Evolutionary conservation across 2,329 filamentous ascomycete genomes (phyloP).

Genomic region (Onygena corvina): DNA sequence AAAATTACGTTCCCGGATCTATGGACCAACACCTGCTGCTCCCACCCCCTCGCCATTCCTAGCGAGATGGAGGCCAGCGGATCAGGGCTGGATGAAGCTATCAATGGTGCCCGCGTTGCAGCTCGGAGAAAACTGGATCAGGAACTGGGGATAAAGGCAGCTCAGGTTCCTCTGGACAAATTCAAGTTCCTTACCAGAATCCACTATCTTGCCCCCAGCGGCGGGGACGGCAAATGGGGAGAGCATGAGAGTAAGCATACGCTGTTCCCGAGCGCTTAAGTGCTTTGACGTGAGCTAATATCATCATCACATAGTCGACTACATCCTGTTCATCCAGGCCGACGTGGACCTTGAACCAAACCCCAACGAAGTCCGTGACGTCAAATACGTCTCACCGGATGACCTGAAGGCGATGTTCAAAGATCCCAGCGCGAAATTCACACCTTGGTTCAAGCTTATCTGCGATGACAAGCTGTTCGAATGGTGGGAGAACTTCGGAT

Average conservation of each 20-base stretch:
- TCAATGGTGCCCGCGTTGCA: constrained; percentile 79
- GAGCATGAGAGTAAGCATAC: constrained; percentile 87
- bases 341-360: constrained; percentile 77
- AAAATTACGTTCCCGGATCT: constrained; percentile 99
- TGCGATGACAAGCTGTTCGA: constrained; percentile 95
- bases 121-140: constrained; percentile 89
- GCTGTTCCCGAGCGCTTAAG: background rate
- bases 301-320: constrained; percentile 58
- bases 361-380: constrained; percentile 78
- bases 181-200: constrained; percentile 94
- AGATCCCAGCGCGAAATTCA: constrained; percentile 71
- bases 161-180: constrained; percentile 79
- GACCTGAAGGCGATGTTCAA: constrained; percentile 76
- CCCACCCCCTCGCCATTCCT: constrained; percentile 82
- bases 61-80: constrained; percentile 60
- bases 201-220: constrained; percentile 93
- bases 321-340: constrained; percentile 95
- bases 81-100: constrained; percentile 61
- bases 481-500: constrained; percentile 78
- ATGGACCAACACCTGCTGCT: constrained; percentile 99
- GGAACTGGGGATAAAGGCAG: constrained; percentile 79
- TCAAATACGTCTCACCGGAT: constrained; percentile 68
- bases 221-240: constrained; percentile 95
- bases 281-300: background rate
- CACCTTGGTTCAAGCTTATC: constrained; percentile 98